These are phyloP conservation scores for Solanum microdontum DNA, from an alignment of 257 asterid genomes.

Conservation along the genomic window DNA sequence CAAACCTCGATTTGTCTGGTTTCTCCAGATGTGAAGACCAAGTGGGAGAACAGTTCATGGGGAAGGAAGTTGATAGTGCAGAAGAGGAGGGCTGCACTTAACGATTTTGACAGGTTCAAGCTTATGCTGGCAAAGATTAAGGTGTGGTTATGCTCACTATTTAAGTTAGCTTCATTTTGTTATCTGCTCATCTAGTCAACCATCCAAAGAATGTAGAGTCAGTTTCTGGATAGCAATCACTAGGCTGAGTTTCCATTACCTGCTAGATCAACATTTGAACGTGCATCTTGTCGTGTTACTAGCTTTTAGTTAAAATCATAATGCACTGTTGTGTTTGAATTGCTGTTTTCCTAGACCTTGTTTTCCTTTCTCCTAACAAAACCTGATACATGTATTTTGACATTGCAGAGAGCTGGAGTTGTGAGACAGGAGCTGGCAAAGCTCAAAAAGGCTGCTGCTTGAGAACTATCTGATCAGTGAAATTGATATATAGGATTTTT, in stretches of 20 bases:
- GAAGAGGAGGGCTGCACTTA: slow-evolving; percentile 70
- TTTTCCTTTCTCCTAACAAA: neutral
- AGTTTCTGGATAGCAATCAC: neutral
- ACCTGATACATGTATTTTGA: neutral
- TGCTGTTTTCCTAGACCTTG: neutral
- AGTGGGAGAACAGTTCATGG: slow-evolving; percentile 94
- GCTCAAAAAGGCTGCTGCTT: slow-evolving; percentile 29
- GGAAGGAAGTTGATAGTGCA: slow-evolving; percentile 92
- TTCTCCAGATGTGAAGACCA: slow-evolving; percentile 65
- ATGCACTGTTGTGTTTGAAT: neutral
- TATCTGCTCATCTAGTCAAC: neutral
- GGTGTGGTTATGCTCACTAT: slow-evolving; percentile 17
- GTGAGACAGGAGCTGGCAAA: slow-evolving; percentile 86
- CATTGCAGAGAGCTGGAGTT: slow-evolving; percentile 70
- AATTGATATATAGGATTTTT: neutral
- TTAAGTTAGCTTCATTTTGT: neutral
- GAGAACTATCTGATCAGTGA: neutral
- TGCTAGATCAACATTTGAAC: neutral
- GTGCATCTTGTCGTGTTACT: neutral
- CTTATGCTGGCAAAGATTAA: slow-evolving; percentile 84
- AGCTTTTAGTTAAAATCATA: neutral
- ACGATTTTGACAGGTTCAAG: slow-evolving; percentile 83
- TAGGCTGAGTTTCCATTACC: neutral
- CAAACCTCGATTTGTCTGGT: neutral
- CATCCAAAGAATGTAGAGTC: neutral